Evolutionary conservation across 106 monocot species (phyloP), one percentile per base, ranked within the genome.

Genomic region (Dioscorea dumetorum): DNA sequence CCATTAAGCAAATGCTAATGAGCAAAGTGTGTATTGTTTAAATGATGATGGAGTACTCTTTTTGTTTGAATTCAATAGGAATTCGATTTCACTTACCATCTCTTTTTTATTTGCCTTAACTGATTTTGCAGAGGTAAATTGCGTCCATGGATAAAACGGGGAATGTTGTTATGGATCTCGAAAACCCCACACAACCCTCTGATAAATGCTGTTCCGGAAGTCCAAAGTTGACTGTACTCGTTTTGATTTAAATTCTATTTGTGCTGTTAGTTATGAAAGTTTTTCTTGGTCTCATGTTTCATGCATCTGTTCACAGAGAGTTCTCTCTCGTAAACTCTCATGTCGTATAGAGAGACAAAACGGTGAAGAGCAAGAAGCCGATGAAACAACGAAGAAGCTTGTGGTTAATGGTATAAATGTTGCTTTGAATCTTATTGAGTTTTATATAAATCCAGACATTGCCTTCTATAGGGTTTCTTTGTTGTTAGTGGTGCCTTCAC

Each of bases 171-270:
- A 49, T 90, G 70, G 82, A 89, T 62, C 77, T 89, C 31, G 88
- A 84, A 33, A 82, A 60, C 79, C 77, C 82, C 23, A 73, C 58
- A 22, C 84, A 82, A 31, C 24, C 78, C 7, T 59, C 73, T 57
- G 81, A 84, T 52, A 89, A 74, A 66, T 79, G 82, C 72, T 8
- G 41, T 10, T 79, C 82, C 24, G 88, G 82, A 48, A 89, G 88
- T 35, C 88, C 88, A 16, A 82, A 89, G 54, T 69, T 84, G 71
- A 84, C 81, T 19, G 88, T 89, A 60, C 77, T 82, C 66, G 19
- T 12, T 64, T 18, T n/a, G 20, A n/a, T 19, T 41, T 10, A 41
- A 10, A 41, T 41, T 41, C 2, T 41, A 41, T 41, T 8, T 8
- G 10, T 8, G n/a, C n/a, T 5, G 6, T 41, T 41, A 41, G 41